These are phyloP conservation scores for Coniochaeta prunicola DNA, from an alignment of 2,329 filamentous ascomycete species.

Conservation along the genomic window DNA sequence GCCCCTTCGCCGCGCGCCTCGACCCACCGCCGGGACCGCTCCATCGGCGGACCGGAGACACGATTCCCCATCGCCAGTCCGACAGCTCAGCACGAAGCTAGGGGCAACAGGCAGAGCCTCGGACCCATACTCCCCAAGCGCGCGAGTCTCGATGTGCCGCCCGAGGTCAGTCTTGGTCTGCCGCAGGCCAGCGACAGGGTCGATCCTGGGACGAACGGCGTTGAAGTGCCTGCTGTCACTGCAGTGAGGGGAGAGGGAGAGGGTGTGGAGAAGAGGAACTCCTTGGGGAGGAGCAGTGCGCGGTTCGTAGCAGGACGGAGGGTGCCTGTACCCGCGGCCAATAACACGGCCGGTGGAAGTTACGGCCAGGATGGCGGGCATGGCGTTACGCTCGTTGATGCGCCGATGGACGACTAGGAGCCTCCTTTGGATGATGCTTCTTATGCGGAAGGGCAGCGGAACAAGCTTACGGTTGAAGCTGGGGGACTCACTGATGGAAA, in stretches of 20 bases:
- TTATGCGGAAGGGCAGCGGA: neutral
- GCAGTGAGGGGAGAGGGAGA: conserved; percentile 14
- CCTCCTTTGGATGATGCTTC: neutral
- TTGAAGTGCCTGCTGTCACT: conserved; percentile 16
- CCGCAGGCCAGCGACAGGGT: conserved; percentile 11
- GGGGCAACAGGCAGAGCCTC: conserved; percentile 39
- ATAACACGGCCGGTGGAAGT: neutral
- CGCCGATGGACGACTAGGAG: conserved; percentile 66
- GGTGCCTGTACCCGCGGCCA: neutral
- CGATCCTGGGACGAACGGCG: conserved; percentile 32
- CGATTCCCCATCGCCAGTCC: conserved; percentile 76
- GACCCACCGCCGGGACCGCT: conserved; percentile 73
- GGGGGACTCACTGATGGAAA: too few species aligned
- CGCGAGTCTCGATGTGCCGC: conserved; percentile 76
- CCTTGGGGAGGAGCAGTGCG: conserved; percentile 45
- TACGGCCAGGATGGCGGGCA: conserved; percentile 16
- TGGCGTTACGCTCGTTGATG: conserved; percentile 65
- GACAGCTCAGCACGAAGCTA: conserved; percentile 39
- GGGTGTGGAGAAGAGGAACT: conserved; percentile 55
- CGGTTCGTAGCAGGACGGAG: conserved; percentile 40
- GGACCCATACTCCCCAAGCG: conserved; percentile 49
- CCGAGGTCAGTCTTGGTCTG: conserved; percentile 39
- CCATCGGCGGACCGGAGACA: conserved; percentile 64
- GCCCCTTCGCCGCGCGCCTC: conserved; percentile 44
- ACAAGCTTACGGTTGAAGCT: neutral